A percentile compares a stretch with the other conserved stretches of the same genome.
Conservation (phyloP, 129 eudicot species). For the Kitagawia praeruptora region DNA sequence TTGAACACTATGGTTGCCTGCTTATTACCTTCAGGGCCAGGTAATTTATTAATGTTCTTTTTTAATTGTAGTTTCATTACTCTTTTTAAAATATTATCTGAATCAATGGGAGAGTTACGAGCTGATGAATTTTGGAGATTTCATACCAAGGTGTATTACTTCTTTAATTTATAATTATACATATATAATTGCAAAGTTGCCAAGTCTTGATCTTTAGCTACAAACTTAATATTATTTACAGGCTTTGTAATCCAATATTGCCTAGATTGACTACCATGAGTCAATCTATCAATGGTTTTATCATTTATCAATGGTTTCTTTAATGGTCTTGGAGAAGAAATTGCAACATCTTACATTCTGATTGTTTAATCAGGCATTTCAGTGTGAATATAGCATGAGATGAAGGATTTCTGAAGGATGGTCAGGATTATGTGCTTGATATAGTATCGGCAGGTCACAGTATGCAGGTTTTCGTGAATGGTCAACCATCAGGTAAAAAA, state of each 20-base stretch:
- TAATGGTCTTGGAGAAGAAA: no score
- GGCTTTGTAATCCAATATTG: not conserved
- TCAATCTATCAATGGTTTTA: no score
- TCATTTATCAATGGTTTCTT: no score
- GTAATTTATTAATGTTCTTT: not conserved
- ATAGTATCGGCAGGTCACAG: no score
- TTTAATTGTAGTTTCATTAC: not conserved
- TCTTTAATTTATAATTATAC: not conserved
- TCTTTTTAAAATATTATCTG: not conserved
- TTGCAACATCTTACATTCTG: no score
- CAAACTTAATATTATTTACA: no score
- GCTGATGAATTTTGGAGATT: not conserved
- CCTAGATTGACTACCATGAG: not conserved
- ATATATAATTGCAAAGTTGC: not conserved
- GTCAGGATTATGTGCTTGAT: no score
- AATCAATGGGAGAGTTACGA: not conserved
- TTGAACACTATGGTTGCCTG: conserved; percentile 19
- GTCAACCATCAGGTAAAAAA: no score
- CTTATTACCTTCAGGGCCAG: not conserved
- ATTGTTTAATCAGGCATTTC: no score
- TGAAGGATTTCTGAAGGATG: no score
- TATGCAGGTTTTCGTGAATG: no score
- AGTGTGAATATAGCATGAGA: no score
- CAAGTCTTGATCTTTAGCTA: not conserved
- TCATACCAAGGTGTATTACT: not conserved